phyloP scores from a whole-genome alignment of 179 eudicot genomes.

The Silene coronaria region DNA sequence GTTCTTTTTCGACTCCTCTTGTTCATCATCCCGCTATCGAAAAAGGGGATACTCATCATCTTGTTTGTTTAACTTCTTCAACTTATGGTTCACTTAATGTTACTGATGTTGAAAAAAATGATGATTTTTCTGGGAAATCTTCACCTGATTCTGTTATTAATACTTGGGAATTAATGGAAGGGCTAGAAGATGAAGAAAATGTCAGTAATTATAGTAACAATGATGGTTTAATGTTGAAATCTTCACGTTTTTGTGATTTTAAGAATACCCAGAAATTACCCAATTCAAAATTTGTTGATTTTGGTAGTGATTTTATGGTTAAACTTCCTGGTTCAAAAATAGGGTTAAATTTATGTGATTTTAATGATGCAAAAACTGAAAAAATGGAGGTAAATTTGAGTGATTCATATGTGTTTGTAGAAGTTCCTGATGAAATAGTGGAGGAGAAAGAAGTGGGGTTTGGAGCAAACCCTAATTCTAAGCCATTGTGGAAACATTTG shows the following conservation, averaged over 20 bases:
- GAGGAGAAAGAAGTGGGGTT: conserved; percentile 17
- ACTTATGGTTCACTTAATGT: conserved; percentile 79
- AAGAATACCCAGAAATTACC: conserved; percentile 15
- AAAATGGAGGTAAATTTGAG: conserved; percentile 4
- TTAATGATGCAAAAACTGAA: conserved; percentile 12
- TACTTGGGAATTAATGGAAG: conserved; percentile 99
- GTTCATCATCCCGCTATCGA: conserved; percentile 71
- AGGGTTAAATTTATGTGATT: background rate
- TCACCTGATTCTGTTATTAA: conserved; percentile 91
- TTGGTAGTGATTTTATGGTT: conserved; percentile 9
- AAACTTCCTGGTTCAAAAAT: background rate
- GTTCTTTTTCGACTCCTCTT: conserved; percentile 55
- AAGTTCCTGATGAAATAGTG: conserved; percentile 32
- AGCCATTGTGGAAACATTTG: conserved; percentile 87
- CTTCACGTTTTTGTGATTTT: background rate
- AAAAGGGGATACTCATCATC: conserved; percentile 73
- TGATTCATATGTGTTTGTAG: conserved; percentile 52
- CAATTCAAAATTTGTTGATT: conserved; percentile 7
- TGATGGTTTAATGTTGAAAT: background rate
- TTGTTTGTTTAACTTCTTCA: conserved; percentile 84
- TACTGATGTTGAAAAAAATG: conserved; percentile 12
- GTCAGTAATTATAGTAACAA: background rate
- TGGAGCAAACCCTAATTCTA: conserved; percentile 30
- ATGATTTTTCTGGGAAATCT: conserved; percentile 15
- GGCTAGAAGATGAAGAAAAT: conserved; percentile 48